Base-by-base conservation (phyloP, 1,284 basidiomycete genomes). In the Ganoderma leucocontextum region DNA sequence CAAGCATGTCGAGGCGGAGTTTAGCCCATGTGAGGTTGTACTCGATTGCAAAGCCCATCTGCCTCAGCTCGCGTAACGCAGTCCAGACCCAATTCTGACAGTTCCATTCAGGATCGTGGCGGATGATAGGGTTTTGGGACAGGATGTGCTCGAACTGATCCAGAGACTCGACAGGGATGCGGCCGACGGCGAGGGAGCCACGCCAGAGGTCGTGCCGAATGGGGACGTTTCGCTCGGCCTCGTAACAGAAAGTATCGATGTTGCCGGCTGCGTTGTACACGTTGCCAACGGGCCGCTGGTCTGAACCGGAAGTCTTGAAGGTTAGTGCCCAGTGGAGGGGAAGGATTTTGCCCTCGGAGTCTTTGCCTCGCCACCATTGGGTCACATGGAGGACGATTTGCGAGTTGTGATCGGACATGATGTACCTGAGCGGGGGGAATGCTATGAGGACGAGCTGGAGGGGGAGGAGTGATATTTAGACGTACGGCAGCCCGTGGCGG, bases 321-420 rank as follows among this genome's bases (percentile, higher is more conserved):
- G 73, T 74, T 65, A 74, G 65, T 33, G 74, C 72, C 72, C 74
- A 75, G 63, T 73, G 72, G 29, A 74, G 71, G 60, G 71, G 73
- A 13, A 70, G 55, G 49, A 71, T 58, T 25, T 70, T 70, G 59
- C 70, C 71, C 22, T 70, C 61, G 12, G 68, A 64, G 66, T 73
- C 73, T 39, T 67, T 70, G 53, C 72, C 74, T 15, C 72, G 74
- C 74, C 74, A 75, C 29, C 67, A 62, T 38, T 74, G 74, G 53
- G 71, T 75, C 61, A 74, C 69, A 38, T 72, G 44, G 41, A 75
- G 69, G 36, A 60, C 62, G 44, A 72, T 68, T 42, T 68, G 70
- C 33, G 53, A 52, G 69, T 63, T 68, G 25, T 58, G 61, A 33
- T 70, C 69, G n/a, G 61, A 55, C 70, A 73, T 72, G 61, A 42